These are phyloP conservation scores for Morella rubra DNA, from an alignment of 306 rosid genomes.

Conservation along the genomic window DNA sequence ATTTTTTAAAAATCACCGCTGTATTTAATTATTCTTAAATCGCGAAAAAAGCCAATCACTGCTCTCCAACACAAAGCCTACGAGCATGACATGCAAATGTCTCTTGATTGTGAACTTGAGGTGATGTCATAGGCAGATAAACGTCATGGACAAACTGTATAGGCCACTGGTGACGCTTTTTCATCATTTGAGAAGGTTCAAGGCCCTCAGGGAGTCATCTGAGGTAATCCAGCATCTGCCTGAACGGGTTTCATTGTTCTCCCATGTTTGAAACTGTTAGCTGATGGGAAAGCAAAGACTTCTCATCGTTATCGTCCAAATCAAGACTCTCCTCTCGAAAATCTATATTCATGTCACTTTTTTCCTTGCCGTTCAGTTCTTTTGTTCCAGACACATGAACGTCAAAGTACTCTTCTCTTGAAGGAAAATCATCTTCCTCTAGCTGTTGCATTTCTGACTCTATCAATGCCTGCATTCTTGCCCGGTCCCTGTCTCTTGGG, in stretches of 20 bases:
- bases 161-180: background rate
- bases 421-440: constrained; percentile 25
- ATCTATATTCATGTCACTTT: constrained; percentile 23
- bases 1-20: background rate
- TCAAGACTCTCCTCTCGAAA: constrained; percentile 31
- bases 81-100: background rate
- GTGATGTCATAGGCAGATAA: background rate
- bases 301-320: constrained; percentile 44
- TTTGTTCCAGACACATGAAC: constrained; percentile 30
- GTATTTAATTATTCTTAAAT: background rate
- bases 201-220: background rate
- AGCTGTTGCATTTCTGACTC: constrained; percentile 70
- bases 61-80: background rate
- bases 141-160: background rate
- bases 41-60: background rate
- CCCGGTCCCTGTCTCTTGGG: constrained; percentile 86
- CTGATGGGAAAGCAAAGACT: constrained; percentile 39
- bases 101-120: background rate
- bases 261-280: constrained; percentile 17
- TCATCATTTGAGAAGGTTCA: background rate
- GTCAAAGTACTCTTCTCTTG: constrained; percentile 25
- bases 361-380: constrained; percentile 21
- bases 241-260: constrained; percentile 3
- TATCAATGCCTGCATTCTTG: constrained; percentile 56
- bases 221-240: background rate